Conservation (phyloP, 805 yeast species). For the Zygoascus flipseniorum region DNA sequence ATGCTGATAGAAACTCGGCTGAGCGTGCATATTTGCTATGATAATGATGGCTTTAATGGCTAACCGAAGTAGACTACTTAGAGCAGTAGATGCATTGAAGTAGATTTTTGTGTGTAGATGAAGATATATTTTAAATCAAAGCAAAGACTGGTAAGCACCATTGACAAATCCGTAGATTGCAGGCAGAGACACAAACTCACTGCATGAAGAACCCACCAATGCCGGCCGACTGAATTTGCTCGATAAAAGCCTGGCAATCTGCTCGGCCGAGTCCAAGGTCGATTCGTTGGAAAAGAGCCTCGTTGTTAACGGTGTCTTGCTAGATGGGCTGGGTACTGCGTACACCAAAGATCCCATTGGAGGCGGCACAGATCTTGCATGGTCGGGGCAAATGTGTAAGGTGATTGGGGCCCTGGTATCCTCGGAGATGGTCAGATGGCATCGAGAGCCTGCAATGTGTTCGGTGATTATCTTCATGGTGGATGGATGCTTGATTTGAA, state of each 20-base stretch:
- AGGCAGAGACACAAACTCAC: background rate
- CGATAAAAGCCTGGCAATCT: conserved; percentile 10
- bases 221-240: conserved; percentile 13
- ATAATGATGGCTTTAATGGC: too few relatives aligned
- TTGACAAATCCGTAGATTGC: background rate
- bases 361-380: conserved; percentile 1
- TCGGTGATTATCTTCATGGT: conserved; percentile 1
- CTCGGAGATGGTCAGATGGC: conserved; percentile 11
- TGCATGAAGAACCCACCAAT: conserved; percentile 9
- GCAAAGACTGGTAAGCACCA: background rate
- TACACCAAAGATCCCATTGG: conserved; percentile 14
- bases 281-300: conserved; percentile 8
- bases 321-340: conserved; percentile 6
- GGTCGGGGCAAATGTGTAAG: conserved; percentile 1
- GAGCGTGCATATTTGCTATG: background rate
- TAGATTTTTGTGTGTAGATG: too few relatives aligned
- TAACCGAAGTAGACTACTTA: too few relatives aligned
- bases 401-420: conserved; percentile 6
- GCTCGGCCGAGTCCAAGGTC: conserved; percentile 13
- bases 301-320: conserved; percentile 3
- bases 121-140: too few relatives aligned
- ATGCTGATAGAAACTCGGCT: conserved; percentile 15
- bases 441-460: background rate
- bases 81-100: too few relatives aligned
- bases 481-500: background rate